These are phyloP conservation scores for Cryptococcus floricola DNA, from an alignment of 1,284 basidiomycete species.

Conservation along the genomic window DNA sequence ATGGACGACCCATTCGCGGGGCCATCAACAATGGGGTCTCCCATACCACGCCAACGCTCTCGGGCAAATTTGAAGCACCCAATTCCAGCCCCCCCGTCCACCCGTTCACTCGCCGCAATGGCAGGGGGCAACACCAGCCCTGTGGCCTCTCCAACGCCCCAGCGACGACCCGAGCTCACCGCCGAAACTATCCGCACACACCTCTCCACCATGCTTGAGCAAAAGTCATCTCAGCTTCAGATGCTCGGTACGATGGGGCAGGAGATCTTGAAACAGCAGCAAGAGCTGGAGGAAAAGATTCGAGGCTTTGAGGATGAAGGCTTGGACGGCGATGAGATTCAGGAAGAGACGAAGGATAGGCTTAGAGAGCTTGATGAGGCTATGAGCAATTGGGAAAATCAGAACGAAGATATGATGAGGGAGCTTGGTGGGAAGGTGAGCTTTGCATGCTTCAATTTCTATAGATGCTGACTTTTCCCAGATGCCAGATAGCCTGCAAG, in stretches of 20 bases:
- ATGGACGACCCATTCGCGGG: conserved; percentile 39
- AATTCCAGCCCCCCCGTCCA: conserved; percentile 33
- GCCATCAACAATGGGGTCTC: conserved; percentile 12
- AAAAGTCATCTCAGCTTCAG: conserved; percentile 83
- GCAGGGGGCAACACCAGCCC: conserved; percentile 7
- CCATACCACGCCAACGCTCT: conserved; percentile 31
- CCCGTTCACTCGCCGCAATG: conserved; percentile 21
- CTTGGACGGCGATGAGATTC: conserved; percentile 51
- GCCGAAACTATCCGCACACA: conserved; percentile 44
- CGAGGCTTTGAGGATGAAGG: conserved; percentile 66
- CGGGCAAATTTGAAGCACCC: conserved; percentile 33
- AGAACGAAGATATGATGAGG: conserved; percentile 73
- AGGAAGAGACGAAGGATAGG: conserved; percentile 60
- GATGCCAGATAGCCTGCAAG: conserved; percentile 12
- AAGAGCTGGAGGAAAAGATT: conserved; percentile 83
- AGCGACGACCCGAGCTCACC: conserved; percentile 11
- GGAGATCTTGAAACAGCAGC: conserved; percentile 82
- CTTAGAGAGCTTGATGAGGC: conserved; percentile 74
- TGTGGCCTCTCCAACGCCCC: not conserved
- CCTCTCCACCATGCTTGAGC: conserved; percentile 74
- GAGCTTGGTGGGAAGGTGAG: conserved; percentile 65
- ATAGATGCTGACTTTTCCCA: conserved; percentile 3
- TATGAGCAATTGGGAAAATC: conserved; percentile 71
- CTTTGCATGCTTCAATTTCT: conserved; percentile 10
- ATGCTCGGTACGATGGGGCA: conserved; percentile 85